phyloP scores from a whole-genome alignment of 2,329 filamentous ascomycete genomes.

The Nemania sp. region DNA sequence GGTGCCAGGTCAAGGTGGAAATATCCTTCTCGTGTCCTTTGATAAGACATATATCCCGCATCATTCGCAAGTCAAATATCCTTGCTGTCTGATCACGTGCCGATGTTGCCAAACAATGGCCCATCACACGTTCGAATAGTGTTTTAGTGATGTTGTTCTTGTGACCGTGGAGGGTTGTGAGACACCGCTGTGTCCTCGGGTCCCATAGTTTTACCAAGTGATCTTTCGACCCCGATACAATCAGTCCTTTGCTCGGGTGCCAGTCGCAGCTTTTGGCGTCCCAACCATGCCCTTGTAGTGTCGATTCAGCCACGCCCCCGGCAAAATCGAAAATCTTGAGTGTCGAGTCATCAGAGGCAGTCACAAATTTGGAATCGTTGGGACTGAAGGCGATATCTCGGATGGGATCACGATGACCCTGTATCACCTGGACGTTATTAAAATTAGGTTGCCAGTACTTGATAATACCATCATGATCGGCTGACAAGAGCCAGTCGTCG shows the following conservation, averaged over 20 bases:
- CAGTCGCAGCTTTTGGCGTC: conserved; percentile 97
- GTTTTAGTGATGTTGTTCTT: conserved; percentile 98
- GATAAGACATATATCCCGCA: conserved; percentile 94
- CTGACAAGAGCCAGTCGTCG: conserved; percentile 96
- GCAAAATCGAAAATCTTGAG: conserved; percentile 98
- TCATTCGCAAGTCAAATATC: conserved; percentile 96
- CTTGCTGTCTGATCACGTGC: conserved; percentile 93
- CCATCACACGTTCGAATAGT: conserved; percentile 86
- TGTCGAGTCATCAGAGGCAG: conserved; percentile 91
- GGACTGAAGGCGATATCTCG: conserved; percentile 93
- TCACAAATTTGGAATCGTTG: conserved; percentile 95
- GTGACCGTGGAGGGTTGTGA: conserved; percentile 95
- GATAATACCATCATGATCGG: conserved; percentile 92
- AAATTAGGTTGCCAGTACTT: conserved; percentile 99
- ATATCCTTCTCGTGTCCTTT: conserved; percentile 97
- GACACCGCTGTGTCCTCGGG: conserved; percentile 86
- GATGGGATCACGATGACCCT: conserved; percentile 90
- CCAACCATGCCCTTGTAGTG: conserved; percentile 94
- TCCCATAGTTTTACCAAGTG: conserved; percentile 99
- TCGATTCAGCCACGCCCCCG: conserved; percentile 82
- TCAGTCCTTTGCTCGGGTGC: conserved; percentile 93
- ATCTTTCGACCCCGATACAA: conserved; percentile 97
- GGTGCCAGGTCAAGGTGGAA: conserved; percentile 92
- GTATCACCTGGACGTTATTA: conserved; percentile 96
- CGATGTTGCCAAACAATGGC: conserved; percentile 88